phyloP scores from a whole-genome alignment of 75 land plant species.

The Sequoiadendron giganteum region DNA sequence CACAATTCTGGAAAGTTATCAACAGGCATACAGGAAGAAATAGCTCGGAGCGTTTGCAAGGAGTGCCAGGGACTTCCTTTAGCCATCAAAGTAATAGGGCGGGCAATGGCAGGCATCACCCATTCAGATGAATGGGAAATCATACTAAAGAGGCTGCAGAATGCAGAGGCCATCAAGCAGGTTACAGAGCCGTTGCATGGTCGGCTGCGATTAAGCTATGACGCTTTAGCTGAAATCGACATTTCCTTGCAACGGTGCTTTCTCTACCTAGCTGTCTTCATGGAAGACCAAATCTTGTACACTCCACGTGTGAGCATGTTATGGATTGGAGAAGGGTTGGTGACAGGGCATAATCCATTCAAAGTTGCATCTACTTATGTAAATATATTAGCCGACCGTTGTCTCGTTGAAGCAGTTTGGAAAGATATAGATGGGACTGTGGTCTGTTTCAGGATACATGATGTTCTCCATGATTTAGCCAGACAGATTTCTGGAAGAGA shows the following conservation, averaged over 20 bases:
- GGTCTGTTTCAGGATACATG: neutral
- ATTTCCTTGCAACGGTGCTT: neutral
- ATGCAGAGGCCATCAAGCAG: neutral
- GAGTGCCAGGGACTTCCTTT: neutral
- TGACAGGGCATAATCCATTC: neutral
- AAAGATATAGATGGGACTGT: neutral
- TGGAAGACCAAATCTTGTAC: too few species aligned
- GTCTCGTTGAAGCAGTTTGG: neutral
- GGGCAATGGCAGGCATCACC: neutral
- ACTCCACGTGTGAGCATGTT: too few species aligned
- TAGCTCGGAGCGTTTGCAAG: neutral
- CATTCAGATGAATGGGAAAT: neutral
- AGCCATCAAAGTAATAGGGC: neutral
- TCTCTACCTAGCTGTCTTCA: neutral
- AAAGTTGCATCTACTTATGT: neutral
- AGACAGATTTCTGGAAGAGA: neutral
- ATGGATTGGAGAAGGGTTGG: too few species aligned
- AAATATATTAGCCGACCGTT: neutral
- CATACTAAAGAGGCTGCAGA: neutral
- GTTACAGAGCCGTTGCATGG: neutral
- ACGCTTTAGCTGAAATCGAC: neutral
- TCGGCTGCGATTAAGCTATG: neutral
- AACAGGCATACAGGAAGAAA: neutral
- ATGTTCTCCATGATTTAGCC: neutral
- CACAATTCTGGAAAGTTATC: neutral